Base-by-base conservation (phyloP, 768 basidiomycete species). In the Chiua virens region DNA sequence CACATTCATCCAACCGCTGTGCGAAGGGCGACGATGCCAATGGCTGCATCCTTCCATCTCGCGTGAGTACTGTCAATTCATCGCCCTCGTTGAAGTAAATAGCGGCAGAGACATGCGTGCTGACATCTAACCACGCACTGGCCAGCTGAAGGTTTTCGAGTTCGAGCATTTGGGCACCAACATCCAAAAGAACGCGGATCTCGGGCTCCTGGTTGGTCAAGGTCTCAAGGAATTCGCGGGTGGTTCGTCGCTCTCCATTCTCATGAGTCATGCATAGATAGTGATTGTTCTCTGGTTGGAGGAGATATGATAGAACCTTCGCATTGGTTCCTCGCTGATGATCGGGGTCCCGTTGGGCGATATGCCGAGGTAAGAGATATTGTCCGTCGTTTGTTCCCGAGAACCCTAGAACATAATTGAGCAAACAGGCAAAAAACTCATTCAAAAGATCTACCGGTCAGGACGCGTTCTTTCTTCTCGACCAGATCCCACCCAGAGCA, bases 121-220 rank as follows among this genome's bases (percentile, higher is more conserved):
- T 62, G 39, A 54, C 47, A 18, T 43, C 32, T 5, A 82, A 61
- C 82, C 81, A 82, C 3, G 56, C 38, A n/a, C 47, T 34, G 3
- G 70, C 76, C 6, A 82, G 47, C 22, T 77, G 64, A 3, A 56
- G 28, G 50, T 80, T 82, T 21, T 68, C 61, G 47, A 79, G 63
- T 39, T 82, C 79, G 9, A 82, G 62, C 65, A 82, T 77, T 53
- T 82, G 80, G 0, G 80, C 80, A 4, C 80, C 81, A 13, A 82
- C 79, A 39, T 82, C 80, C 15, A 82, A 61, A 18, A 82, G 60
- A 7, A 82, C 79, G 21, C 69, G 69, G 23, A 81, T 67, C n/a
- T 66, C 60, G 4, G 73, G 74, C 2, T 47, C 45, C 53, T 77
- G 70, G 1, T 50, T n/a, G 11, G 70, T 66, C 4, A 82, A 17